Percentiles rank a stretch among this genome's conserved stretches.
phyloP scores from a whole-genome alignment of 345 rosid genomes.

The Dipteronia sinensis region DNA sequence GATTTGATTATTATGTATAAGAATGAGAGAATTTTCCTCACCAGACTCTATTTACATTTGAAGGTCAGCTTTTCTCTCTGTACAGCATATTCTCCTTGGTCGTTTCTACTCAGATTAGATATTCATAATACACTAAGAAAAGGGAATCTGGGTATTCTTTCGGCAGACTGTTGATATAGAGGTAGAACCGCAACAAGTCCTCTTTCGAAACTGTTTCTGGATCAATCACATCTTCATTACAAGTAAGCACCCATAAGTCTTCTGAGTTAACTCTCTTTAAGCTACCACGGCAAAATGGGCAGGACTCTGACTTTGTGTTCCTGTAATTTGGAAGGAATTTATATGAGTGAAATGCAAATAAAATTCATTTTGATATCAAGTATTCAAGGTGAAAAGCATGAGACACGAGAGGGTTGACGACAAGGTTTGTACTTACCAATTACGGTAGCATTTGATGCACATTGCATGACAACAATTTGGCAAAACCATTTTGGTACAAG shows the following conservation, averaged over 20 bases:
- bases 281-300: slow-evolving; percentile 96
- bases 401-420: not conserved
- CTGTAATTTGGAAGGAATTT: slow-evolving; percentile 43
- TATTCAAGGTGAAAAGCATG: not conserved
- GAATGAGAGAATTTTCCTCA: slow-evolving; percentile 32
- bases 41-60: slow-evolving; percentile 62
- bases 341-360: not conserved
- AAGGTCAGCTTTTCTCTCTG: slow-evolving; percentile 47
- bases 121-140: slow-evolving; percentile 83
- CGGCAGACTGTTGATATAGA: slow-evolving; percentile 75
- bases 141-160: slow-evolving; percentile 79
- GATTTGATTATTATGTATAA: slow-evolving; percentile 20
- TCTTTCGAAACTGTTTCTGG: slow-evolving; percentile 61
- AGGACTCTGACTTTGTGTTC: slow-evolving; percentile 91
- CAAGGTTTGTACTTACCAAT: slow-evolving; percentile 56
- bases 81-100: slow-evolving; percentile 42
- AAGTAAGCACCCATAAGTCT: slow-evolving; percentile 95
- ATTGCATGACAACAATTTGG: slow-evolving; percentile 95
- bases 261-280: slow-evolving; percentile 92
- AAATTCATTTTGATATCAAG: not conserved
- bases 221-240: slow-evolving; percentile 83
- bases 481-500: slow-evolving; percentile 88
- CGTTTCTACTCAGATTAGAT: slow-evolving; percentile 57
- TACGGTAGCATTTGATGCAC: slow-evolving; percentile 96
- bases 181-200: slow-evolving; percentile 77